A percentile compares a stretch with the other conserved stretches of the same genome.
phyloP scores from a whole-genome alignment of 495 filamentous ascomycete species.

The Endocarpon pusillum region DNA sequence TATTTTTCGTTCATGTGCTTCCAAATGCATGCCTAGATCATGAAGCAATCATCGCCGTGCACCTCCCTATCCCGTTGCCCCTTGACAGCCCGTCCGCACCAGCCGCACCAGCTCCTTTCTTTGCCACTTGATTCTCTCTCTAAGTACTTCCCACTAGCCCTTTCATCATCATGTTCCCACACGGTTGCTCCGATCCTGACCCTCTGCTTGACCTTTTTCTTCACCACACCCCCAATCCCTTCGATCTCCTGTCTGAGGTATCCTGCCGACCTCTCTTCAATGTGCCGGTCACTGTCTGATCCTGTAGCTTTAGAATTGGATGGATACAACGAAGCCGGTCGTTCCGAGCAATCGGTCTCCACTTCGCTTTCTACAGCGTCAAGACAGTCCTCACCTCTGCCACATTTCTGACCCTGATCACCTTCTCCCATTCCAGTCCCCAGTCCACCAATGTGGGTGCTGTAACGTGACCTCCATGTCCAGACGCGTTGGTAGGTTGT shows the following conservation, averaged over 20 bases:
- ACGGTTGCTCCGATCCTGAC: conserved; percentile 67
- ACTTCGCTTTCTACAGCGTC: conserved; percentile 57
- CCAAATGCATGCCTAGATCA: no score
- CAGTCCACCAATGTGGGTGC: conserved; percentile 57
- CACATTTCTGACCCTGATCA: conserved; percentile 71
- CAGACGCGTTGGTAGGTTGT: conserved; percentile 64
- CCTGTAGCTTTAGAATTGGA: neutral
- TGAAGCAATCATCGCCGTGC: no score
- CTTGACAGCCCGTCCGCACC: conserved; percentile 27
- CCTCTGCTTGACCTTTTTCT: conserved; percentile 61
- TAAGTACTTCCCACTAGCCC: conserved; percentile 43
- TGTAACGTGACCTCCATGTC: conserved; percentile 79
- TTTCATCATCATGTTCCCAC: conserved; percentile 66
- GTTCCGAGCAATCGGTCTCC: conserved; percentile 47
- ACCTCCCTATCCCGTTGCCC: no score
- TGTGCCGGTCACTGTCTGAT: conserved; percentile 6
- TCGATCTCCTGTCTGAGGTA: conserved; percentile 76
- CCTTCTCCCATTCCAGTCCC: conserved; percentile 81
- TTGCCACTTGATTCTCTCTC: conserved; percentile 36
- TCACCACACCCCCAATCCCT: conserved; percentile 69
- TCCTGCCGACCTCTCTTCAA: conserved; percentile 37
- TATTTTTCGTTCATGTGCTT: no score
- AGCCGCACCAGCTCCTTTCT: conserved; percentile 36
- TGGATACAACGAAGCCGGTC: neutral
- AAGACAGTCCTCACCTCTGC: conserved; percentile 49